Percentiles rank a stretch among this genome's conserved stretches.
These are phyloP conservation scores for Pelargonium citronellum DNA, from an alignment of 441 rosid species.

Conservation along the genomic window DNA sequence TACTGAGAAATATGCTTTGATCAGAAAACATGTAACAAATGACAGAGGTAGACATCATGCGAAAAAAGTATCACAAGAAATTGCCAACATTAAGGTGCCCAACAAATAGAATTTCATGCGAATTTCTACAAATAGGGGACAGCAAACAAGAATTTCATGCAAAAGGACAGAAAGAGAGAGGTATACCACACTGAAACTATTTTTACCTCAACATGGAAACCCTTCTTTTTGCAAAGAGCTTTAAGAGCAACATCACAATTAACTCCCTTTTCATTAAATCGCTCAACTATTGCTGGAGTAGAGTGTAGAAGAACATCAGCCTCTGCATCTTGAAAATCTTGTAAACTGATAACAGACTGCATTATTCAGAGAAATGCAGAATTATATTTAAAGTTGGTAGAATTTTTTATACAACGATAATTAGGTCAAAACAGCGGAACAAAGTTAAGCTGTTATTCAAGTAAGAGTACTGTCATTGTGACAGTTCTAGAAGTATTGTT, in stretches of 20 bases:
- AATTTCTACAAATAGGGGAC: too few relatives aligned
- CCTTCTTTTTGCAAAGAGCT: conserved; percentile 86
- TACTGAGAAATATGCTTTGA: too few relatives aligned
- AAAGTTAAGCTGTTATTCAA: not conserved
- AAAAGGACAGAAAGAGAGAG: not conserved
- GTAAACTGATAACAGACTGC: conserved; percentile 57
- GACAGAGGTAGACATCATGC: too few relatives aligned
- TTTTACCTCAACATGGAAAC: conserved; percentile 71
- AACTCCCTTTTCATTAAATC: conserved; percentile 51
- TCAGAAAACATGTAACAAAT: too few relatives aligned
- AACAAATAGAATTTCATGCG: too few relatives aligned
- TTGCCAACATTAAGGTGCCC: too few relatives aligned
- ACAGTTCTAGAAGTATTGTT: too few relatives aligned
- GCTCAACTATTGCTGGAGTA: conserved; percentile 54
- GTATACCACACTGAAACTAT: conserved; percentile 4
- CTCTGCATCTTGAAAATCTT: conserved; percentile 88
- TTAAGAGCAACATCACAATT: conserved; percentile 56
- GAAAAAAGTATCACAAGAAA: too few relatives aligned
- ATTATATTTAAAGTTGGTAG: conserved; percentile 3
- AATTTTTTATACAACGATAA: conserved; percentile 1
- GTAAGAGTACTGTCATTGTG: not conserved
- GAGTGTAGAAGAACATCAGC: conserved; percentile 69
- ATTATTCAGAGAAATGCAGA: conserved; percentile 22
- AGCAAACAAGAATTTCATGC: too few relatives aligned
- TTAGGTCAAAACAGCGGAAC: not conserved